A percentile compares a stretch with the other conserved stretches of the same genome.
Conservation (phyloP, 768 basidiomycete species). For the Gymnopilus junonius region DNA sequence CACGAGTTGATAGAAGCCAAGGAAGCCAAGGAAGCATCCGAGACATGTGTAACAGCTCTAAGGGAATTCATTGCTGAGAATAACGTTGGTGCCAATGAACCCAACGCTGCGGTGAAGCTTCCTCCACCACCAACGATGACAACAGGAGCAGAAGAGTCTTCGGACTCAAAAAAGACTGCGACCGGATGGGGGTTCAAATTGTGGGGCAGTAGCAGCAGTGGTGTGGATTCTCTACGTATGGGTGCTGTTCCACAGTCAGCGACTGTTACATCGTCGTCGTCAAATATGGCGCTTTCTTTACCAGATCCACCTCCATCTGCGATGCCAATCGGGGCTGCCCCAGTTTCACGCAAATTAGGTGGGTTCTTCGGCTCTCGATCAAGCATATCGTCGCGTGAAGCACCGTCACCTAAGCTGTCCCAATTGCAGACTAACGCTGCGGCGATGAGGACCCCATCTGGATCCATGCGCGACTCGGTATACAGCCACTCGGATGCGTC, state of each 20-base stretch:
- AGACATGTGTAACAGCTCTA: conserved; percentile 81
- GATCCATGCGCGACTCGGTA: conserved; percentile 46
- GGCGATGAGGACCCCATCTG: conserved; percentile 20
- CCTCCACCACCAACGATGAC: conserved; percentile 46
- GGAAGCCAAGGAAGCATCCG: conserved; percentile 88
- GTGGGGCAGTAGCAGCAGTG: conserved; percentile 43
- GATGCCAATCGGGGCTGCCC: conserved; percentile 37
- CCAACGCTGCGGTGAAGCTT: conserved; percentile 36
- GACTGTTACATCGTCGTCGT: conserved; percentile 9
- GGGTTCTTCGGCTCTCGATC: conserved; percentile 68
- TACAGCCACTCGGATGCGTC: conserved; percentile 63
- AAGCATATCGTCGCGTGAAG: conserved; percentile 51
- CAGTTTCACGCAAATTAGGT: conserved; percentile 68
- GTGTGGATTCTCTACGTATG: conserved; percentile 13
- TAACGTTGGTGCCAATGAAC: conserved; percentile 51
- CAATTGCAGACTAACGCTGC: conserved; percentile 38
- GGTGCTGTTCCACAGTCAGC: conserved; percentile 21
- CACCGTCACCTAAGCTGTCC: conserved; percentile 23
- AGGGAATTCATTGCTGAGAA: conserved; percentile 83
- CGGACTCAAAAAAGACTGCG: conserved; percentile 33
- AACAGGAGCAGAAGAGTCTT: conserved; percentile 37
- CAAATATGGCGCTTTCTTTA: conserved; percentile 5
- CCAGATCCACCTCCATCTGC: conserved; percentile 22
- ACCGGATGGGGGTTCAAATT: conserved; percentile 73
- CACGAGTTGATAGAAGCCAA: conserved; percentile 75